Base-by-base conservation (phyloP, 169 alveolate species). In the Pseudocohnilembus persalinus region DNA sequence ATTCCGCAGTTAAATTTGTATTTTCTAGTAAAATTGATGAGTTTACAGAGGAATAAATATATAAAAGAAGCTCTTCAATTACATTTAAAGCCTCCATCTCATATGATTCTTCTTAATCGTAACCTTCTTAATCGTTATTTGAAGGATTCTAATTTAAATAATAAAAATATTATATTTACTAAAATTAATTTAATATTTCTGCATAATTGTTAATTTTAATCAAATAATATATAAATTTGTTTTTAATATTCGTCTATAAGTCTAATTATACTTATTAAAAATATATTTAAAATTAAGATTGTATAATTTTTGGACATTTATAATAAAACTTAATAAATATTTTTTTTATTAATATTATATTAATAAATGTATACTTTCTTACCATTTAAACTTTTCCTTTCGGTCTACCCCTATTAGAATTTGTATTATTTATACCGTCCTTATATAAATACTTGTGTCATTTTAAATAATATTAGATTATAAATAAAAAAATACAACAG, bases 51-150 rank as follows among this genome's bases (percentile, higher is more conserved):
- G 24, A 15, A 29, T 0, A 49, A 30, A 79, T 33, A 79, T 49
- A 63, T 0, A 49, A 72, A 0, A 49, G 63, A 49, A 79, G 26
- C 30, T 79, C 76, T 29, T 79, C 84, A 79, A 79, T 72, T 79
- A 49, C 76, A 63, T 79, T 79, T 29, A 79, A 49, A 29, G 84
- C 84, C 34, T 79, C 84, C 25, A 49, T 79, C 15, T 74, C 34
- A 64, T 34, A 68, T 15, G 35, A 49, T 49, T 74, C 34, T 72
- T 34, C 26, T 49, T 79, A 49, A 63, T 79, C 84, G 15, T 35
- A 34, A n/a, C 63, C 84, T 15, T 49, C 63, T 29, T 79, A 74
- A 6, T 79, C 35, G 24, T n/a, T 79, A 49, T 64, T 75, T 27
- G 32, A 29, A 33, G 74, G 74, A 33, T 34, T 73, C 29, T 77